Percentiles rank a stretch among this genome's conserved stretches.
These are phyloP conservation scores for Prunus armeniaca DNA, from an alignment of 306 rosid genomes.

Conservation along the genomic window DNA sequence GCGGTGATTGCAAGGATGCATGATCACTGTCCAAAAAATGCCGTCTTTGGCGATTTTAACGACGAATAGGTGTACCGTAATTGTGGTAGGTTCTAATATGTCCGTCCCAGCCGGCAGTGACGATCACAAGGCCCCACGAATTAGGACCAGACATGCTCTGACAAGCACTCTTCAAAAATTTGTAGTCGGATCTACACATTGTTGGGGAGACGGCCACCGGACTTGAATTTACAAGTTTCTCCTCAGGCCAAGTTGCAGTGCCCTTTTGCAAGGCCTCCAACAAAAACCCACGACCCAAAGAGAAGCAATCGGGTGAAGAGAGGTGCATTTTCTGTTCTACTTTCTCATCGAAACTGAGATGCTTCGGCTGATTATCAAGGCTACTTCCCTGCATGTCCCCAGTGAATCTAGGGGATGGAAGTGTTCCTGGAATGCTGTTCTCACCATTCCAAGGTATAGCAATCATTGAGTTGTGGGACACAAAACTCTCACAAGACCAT, in stretches of 20 bases:
- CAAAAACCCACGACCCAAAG: conserved; percentile 50
- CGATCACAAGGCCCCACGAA: conserved; percentile 75
- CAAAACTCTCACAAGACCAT: conserved; percentile 63
- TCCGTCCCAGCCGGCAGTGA: conserved; percentile 87
- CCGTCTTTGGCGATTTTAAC: conserved; percentile 25
- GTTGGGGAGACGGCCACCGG: conserved; percentile 38
- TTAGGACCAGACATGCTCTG: conserved; percentile 60
- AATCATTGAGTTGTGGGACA: conserved; percentile 53
- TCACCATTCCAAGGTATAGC: conserved; percentile 87
- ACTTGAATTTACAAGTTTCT: conserved; percentile 44
- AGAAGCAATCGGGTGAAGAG: conserved; percentile 73
- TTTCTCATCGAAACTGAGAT: conserved; percentile 22
- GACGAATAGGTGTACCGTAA: conserved; percentile 63
- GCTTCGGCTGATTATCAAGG: conserved; percentile 12
- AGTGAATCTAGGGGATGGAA: conserved; percentile 41
- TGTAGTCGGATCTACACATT: conserved; percentile 62
- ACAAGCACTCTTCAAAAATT: conserved; percentile 68
- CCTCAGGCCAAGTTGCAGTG: conserved; percentile 81
- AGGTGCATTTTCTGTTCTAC: conserved; percentile 32
- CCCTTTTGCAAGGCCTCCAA: conserved; percentile 64
- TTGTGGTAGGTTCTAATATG: conserved; percentile 64
- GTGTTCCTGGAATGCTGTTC: conserved; percentile 40
- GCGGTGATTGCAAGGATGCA: conserved; percentile 18
- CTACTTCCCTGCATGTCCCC: conserved; percentile 19
- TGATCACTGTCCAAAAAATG: conserved; percentile 12